A percentile compares a stretch with the other conserved stretches of the same genome.
phyloP scores from a whole-genome alignment of 2,329 filamentous ascomycete species.

The Fusarium sp. region DNA sequence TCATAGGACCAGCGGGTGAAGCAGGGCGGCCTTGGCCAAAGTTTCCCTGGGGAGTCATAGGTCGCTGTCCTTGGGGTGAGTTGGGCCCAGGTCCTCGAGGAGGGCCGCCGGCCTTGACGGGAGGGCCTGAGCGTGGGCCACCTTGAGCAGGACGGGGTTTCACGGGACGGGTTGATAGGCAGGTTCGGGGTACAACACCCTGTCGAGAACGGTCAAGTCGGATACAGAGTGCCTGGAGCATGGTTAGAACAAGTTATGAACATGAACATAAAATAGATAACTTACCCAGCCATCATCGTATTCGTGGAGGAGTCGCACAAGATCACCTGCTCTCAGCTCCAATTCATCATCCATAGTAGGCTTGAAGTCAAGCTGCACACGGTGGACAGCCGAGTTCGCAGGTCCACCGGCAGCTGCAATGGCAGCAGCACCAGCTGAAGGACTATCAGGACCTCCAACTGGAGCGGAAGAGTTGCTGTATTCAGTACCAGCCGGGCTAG shows the following conservation, averaged over 20 bases:
- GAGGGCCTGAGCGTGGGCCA: slow-evolving; percentile 62
- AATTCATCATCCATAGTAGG: slow-evolving; percentile 94
- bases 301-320: slow-evolving; percentile 91
- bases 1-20: slow-evolving; percentile 49
- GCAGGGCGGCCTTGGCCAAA: slow-evolving; percentile 49
- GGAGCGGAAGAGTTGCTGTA: slow-evolving; percentile 68
- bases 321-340: slow-evolving; percentile 80
- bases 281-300: slow-evolving; percentile 99
- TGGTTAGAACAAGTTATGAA: slow-evolving; percentile 45
- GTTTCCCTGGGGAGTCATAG: slow-evolving; percentile 50
- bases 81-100: slow-evolving; percentile 37
- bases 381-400: slow-evolving; percentile 76
- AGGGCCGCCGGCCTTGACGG: slow-evolving; percentile 56
- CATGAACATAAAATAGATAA: background rate
- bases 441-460: slow-evolving; percentile 54
- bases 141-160: slow-evolving; percentile 77
- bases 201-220: slow-evolving; percentile 90
- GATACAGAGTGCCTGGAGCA: slow-evolving; percentile 82
- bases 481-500: slow-evolving; percentile 72
- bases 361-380: slow-evolving; percentile 93
- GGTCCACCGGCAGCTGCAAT: slow-evolving; percentile 73
- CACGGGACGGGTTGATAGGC: slow-evolving; percentile 89
- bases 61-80: slow-evolving; percentile 32
- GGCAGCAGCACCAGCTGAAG: slow-evolving; percentile 65
- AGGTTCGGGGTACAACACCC: slow-evolving; percentile 93